These are phyloP conservation scores for Tolypocladium paradoxum DNA, from an alignment of 2,329 filamentous ascomycete species.

Conservation along the genomic window DNA sequence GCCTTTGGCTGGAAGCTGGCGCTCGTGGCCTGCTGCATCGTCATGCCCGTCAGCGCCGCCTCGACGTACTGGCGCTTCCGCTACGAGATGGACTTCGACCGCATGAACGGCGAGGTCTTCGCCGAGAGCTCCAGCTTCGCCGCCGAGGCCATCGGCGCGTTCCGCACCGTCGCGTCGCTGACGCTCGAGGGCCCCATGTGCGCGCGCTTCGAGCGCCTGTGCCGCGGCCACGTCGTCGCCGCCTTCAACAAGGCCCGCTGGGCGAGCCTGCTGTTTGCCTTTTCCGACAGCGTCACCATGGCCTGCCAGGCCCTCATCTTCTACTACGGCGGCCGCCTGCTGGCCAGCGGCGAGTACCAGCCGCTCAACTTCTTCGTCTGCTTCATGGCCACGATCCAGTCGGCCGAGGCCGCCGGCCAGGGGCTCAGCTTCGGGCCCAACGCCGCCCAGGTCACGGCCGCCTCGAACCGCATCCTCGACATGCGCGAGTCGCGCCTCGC, in stretches of 20 bases:
- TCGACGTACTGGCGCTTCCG: constrained; percentile 40
- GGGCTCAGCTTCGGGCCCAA: constrained; percentile 59
- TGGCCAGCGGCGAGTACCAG: constrained; percentile 38
- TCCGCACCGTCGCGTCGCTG: constrained; percentile 60
- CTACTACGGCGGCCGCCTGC: constrained; percentile 54
- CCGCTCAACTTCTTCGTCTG: constrained; percentile 40
- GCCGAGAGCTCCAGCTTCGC: constrained; percentile 64
- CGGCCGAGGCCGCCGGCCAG: constrained; percentile 55
- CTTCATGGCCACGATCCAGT: constrained; percentile 57
- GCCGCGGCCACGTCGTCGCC: constrained; percentile 44
- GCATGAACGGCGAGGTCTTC: constrained; percentile 58
- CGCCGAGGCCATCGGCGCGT: constrained; percentile 62
- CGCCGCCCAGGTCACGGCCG: constrained; percentile 46
- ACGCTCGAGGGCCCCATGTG: constrained; percentile 59
- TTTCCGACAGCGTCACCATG: constrained; percentile 56
- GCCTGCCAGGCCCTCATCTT: constrained; percentile 53
- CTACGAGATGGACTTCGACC: constrained; percentile 57
- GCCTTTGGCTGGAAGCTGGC: constrained; percentile 69
- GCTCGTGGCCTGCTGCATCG: constrained; percentile 53
- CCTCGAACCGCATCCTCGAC: constrained; percentile 48
- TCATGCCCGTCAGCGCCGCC: constrained; percentile 36
- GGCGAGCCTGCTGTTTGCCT: constrained; percentile 55
- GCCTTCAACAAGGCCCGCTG: constrained; percentile 53
- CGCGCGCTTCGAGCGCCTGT: constrained; percentile 47
- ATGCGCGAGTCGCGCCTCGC: constrained; percentile 32